A percentile compares a stretch with the other conserved stretches of the same genome.
These are phyloP conservation scores for Cicer chorassanicum DNA, from an alignment of 306 rosid genomes.

Conservation along the genomic window DNA sequence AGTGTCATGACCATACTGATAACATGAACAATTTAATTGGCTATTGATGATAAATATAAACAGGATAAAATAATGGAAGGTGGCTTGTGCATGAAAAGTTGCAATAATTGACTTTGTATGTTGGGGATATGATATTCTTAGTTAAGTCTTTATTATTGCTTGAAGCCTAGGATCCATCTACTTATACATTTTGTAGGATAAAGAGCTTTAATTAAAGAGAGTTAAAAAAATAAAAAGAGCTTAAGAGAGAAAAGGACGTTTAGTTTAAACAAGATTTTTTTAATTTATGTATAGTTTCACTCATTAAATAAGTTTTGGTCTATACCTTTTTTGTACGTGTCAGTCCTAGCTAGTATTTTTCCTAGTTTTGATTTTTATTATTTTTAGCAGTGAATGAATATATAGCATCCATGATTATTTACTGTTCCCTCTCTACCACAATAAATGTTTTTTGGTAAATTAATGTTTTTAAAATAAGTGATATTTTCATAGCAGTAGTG, in stretches of 20 bases:
- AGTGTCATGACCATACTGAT: background rate
- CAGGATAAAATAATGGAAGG: constrained; percentile 34
- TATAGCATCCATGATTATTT: no score
- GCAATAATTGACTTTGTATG: constrained; percentile 42
- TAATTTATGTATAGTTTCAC: background rate
- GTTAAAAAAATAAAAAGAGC: constrained; percentile 21
- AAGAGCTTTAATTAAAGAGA: constrained; percentile 35
- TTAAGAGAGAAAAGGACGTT: background rate
- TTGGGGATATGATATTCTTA: constrained; percentile 21
- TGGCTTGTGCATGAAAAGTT: constrained; percentile 47
- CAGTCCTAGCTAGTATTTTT: no score
- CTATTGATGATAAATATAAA: constrained; percentile 25
- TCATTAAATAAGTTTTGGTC: background rate
- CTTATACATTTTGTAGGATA: background rate
- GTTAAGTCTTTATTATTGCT: constrained; percentile 41
- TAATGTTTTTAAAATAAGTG: no score
- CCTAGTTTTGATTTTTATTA: no score
- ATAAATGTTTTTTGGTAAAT: no score
- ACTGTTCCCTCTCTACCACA: no score
- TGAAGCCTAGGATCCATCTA: constrained; percentile 48
- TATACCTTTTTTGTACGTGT: no score
- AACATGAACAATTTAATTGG: background rate
- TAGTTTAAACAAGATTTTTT: constrained; percentile 11
- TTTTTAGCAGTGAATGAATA: no score
- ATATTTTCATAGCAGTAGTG: no score